Evolutionary conservation across 495 filamentous ascomycete genomes (phyloP).

Genomic region (Tuber magnatum): DNA sequence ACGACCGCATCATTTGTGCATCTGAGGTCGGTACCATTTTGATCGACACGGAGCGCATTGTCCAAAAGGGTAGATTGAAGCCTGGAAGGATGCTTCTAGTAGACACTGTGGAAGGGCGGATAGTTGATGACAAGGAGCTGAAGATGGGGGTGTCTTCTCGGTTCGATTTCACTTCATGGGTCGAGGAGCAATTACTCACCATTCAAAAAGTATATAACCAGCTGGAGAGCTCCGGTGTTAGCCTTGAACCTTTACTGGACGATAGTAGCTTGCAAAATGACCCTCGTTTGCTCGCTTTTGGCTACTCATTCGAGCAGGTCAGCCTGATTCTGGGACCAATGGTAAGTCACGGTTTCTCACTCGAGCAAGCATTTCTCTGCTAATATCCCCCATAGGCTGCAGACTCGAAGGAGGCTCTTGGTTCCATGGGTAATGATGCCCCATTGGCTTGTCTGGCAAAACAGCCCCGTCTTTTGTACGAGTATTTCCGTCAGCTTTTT

Average conservation of each 20-base stretch:
- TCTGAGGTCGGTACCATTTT: conserved; percentile 95
- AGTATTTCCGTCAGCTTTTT: conserved; percentile 98
- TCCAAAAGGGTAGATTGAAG: conserved; percentile 92
- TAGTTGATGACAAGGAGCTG: conserved; percentile 91
- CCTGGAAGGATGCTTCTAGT: conserved; percentile 97
- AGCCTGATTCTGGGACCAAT: conserved; percentile 90
- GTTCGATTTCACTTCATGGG: conserved; percentile 80
- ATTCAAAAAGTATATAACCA: conserved; percentile 31
- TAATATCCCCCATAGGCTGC: conserved; percentile 51
- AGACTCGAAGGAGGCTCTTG: conserved; percentile 97
- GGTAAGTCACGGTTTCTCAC: conserved; percentile 41
- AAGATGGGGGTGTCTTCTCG: conserved; percentile 82
- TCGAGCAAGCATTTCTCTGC: neutral
- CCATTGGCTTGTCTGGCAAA: conserved; percentile 86
- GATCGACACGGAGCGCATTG: conserved; percentile 80
- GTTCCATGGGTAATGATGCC: conserved; percentile 98
- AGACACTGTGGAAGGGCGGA: conserved; percentile 88
- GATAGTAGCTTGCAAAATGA: conserved; percentile 75
- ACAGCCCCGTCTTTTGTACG: conserved; percentile 84
- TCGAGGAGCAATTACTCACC: conserved; percentile 78
- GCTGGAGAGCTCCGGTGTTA: conserved; percentile 43
- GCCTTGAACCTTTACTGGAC: conserved; percentile 61
- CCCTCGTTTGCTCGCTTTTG: conserved; percentile 75
- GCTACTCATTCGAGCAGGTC: conserved; percentile 96
- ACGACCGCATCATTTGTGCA: conserved; percentile 96